Evolutionary conservation across 148 eudicot species (phyloP), one percentile per base, ranked within the genome.

Genomic region (Dysphania ambrosioides): DNA sequence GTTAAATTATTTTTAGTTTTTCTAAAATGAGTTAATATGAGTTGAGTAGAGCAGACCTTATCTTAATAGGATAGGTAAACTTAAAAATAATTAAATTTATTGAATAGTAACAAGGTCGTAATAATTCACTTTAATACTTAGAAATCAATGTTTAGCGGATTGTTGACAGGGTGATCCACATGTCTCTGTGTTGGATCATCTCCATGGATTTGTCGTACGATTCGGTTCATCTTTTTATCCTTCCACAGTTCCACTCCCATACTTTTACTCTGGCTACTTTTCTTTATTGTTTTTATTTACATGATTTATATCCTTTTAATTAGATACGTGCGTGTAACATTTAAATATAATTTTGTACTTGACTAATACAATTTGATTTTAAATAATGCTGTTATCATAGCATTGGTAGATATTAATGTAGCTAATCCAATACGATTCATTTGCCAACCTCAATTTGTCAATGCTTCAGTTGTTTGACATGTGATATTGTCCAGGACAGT

Each of bases 151-250:
- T 35, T 72, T 24, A 72, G 58, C 2, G 42, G 66, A 58, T 36
- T 58, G 15, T 72, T 72, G 65, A 58, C 75, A 72, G 75, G 66
- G 35, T 35, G 75, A 72, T 57, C 75, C 75, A 72, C 75, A 58
- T 72, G 65, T 72, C 26, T 38, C 23, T 58, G 66, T 72, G 42
- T 58, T 23, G 61, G 61, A 49, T 74, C 70, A 44, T 47, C 76
- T 73, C 49, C 36, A 61, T 49, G 58, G 61, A 74, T 63, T 63
- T 74, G 11, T 63, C 11, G 59, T 74, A 53, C 77, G 29, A 16
- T 64, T 74, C 59, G 44, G 53, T n/a, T n/a, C n/a, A 7, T 38
- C 49, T 57, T 72, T 35, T n/a, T 35, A 23, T 41, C 47, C n/a
- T n/a, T n/a, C n/a, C n/a, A n/a, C n/a, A n/a, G n/a, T 35, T 35